Percentiles rank a stretch among this genome's conserved stretches.
Conservation (phyloP, 306 rosid species). For the Begonia peltatifolia region DNA sequence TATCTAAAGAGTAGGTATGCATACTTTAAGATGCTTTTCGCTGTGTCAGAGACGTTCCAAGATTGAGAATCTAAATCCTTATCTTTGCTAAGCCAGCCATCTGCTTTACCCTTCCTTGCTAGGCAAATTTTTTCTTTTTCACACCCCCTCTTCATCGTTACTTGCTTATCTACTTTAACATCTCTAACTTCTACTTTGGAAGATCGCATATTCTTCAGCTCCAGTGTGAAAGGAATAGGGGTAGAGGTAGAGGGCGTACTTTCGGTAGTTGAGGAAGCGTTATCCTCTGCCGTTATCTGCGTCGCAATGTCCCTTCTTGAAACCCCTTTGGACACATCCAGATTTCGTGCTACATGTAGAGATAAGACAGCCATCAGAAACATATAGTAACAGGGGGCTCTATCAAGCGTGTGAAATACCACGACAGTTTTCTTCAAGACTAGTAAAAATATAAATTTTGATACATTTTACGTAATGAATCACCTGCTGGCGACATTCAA, state of each 20-base stretch:
- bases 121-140: slow-evolving; percentile 63
- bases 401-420: no score
- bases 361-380: no score
- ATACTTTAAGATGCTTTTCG: slow-evolving; percentile 58
- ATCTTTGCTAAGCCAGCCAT: slow-evolving; percentile 54
- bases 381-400: no score
- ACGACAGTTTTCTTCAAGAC: no score
- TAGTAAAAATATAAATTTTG: no score
- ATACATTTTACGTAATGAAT: no score
- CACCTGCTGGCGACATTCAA: no score
- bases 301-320: slow-evolving; percentile 97
- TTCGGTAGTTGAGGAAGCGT: slow-evolving; percentile 59
- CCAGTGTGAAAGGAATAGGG: slow-evolving; percentile 39
- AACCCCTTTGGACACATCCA: slow-evolving; percentile 24
- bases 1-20: slow-evolving; percentile 11
- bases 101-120: slow-evolving; percentile 56
- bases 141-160: slow-evolving; percentile 85
- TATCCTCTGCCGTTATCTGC: slow-evolving; percentile 90
- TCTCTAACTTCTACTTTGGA: slow-evolving; percentile 75
- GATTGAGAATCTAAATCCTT: slow-evolving; percentile 36
- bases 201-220: slow-evolving; percentile 33
- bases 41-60: slow-evolving; percentile 45
- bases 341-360: no score
- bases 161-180: slow-evolving; percentile 89
- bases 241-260: slow-evolving; percentile 39